These are phyloP conservation scores for Pezicula rhizophila DNA, from an alignment of 2,329 filamentous ascomycete genomes.

Conservation along the genomic window DNA sequence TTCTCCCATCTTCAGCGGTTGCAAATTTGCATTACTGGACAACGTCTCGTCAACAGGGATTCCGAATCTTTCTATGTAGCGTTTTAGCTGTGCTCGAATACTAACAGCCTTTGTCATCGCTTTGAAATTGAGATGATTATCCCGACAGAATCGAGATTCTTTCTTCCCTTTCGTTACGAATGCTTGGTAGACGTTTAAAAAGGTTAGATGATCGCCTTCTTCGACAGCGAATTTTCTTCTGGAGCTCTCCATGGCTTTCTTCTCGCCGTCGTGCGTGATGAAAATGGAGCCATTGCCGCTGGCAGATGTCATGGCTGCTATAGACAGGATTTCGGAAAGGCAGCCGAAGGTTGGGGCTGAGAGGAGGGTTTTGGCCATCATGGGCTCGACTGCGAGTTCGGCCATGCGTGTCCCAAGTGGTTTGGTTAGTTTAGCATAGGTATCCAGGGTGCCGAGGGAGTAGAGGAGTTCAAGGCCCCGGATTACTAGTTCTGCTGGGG, in stretches of 20 bases:
- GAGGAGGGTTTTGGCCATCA: slow-evolving; percentile 88
- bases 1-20: slow-evolving; percentile 32
- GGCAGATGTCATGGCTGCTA: slow-evolving; percentile 77
- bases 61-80: slow-evolving; percentile 81
- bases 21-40: slow-evolving; percentile 27
- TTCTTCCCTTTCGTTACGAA: slow-evolving; percentile 81
- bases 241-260: slow-evolving; percentile 67
- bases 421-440: slow-evolving; percentile 82
- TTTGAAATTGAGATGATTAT: slow-evolving; percentile 84
- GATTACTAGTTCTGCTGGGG: slow-evolving; percentile 76
- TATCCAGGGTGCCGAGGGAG: slow-evolving; percentile 78
- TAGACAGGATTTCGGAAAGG: slow-evolving; percentile 78
- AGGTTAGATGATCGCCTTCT: slow-evolving; percentile 88
- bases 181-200: slow-evolving; percentile 88
- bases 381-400: slow-evolving; percentile 85
- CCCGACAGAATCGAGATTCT: slow-evolving; percentile 78
- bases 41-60: slow-evolving; percentile 62
- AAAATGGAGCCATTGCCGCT: slow-evolving; percentile 78
- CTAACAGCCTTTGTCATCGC: slow-evolving; percentile 75
- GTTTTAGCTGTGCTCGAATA: slow-evolving; percentile 77
- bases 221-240: slow-evolving; percentile 81
- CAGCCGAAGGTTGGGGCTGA: slow-evolving; percentile 70
- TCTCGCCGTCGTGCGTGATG: slow-evolving; percentile 73
- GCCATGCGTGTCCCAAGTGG: slow-evolving; percentile 90
- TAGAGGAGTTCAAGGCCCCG: slow-evolving; percentile 85